Percentiles rank a stretch among this genome's conserved stretches.
Conservation (phyloP, 139 green algal genomes). For the Chlamydomonas applanata region DNA sequence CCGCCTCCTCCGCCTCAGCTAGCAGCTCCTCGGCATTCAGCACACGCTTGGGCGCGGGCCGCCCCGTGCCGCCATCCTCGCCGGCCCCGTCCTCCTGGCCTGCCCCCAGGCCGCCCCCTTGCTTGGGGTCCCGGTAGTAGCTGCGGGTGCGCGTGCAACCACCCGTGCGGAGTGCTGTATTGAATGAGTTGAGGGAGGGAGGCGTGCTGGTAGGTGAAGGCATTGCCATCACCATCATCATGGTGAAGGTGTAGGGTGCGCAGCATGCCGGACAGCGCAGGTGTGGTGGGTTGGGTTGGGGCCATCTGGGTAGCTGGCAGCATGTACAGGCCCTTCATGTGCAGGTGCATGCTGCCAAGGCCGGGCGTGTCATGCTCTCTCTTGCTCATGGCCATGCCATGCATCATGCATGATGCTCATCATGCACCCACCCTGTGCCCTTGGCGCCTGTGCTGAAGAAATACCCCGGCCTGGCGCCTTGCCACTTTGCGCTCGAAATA, state of each 20-base stretch:
- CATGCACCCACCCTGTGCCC: conserved; percentile 59
- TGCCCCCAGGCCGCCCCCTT: conserved; percentile 7
- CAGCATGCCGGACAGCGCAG: no score
- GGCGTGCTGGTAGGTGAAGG: not conserved
- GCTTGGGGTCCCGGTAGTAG: conserved; percentile 38
- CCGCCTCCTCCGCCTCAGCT: conserved; percentile 71
- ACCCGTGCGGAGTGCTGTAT: not conserved
- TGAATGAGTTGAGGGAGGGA: not conserved
- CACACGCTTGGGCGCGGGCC: not conserved
- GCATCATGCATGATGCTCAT: not conserved
- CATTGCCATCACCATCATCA: not conserved
- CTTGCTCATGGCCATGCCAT: no score
- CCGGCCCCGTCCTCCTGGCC: not conserved
- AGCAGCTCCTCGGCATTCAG: conserved; percentile 70
- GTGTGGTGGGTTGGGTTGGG: no score
- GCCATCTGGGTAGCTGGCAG: no score
- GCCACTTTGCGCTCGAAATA: conserved; percentile 44
- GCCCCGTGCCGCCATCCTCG: conserved; percentile 18
- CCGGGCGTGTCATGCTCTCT: no score
- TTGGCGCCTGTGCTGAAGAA: conserved; percentile 56
- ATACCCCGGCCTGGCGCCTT: conserved; percentile 55
- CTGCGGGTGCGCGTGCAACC: not conserved
- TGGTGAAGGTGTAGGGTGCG: not conserved
- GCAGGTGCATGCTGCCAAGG: no score
- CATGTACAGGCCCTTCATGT: no score